Base-by-base conservation (phyloP, 495 filamentous ascomycete species). In the Penicillium chermesinum region DNA sequence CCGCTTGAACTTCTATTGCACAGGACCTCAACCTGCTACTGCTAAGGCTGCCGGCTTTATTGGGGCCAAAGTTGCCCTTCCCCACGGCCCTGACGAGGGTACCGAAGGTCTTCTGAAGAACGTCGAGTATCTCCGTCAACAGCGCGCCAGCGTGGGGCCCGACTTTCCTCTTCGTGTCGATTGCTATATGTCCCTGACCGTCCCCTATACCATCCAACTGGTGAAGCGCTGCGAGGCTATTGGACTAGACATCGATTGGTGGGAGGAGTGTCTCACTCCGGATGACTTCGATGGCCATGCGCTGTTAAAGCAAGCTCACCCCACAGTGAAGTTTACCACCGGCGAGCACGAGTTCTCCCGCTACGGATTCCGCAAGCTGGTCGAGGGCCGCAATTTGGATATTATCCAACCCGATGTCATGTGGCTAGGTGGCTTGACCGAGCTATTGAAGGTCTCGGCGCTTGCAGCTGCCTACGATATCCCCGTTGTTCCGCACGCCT, bases 371-470 rank as follows among this genome's bases (percentile, higher is more conserved):
- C 87, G 90, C 44, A 93, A 94, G 74, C 76, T 95, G 15, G 86
- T 96, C 49, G 88, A 95, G 64, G 87, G 87, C 40, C 87, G 90
- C 48, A 91, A 94, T 63, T 67, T 96, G 45, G 89, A 95, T 60
- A 95, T 96, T 63, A 79, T 96, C 58, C 90, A 95, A 63, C 90
- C 90, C 6, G 90, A 96, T 59, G 88, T 96, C 38, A 96, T 95
- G 90, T 96, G 90, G 90, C 78, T 95, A 9, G 90, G 90, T 41
- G 90, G 90, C 49, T 67, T 96, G 76, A 96, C 90, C 1, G 90
- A 95, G 66, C 76, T 96, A 38, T 85, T 95, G 54, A 91, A 88
- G 67, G 81, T 95, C 46, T 81, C 90, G 9, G 86, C 89, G 15
- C 84, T 91, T 77, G 90, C 90, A 13, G 81, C 89, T 4, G 89